These are phyloP conservation scores for Claviceps capensis DNA, from an alignment of 2,329 filamentous ascomycete genomes.

Conservation along the genomic window DNA sequence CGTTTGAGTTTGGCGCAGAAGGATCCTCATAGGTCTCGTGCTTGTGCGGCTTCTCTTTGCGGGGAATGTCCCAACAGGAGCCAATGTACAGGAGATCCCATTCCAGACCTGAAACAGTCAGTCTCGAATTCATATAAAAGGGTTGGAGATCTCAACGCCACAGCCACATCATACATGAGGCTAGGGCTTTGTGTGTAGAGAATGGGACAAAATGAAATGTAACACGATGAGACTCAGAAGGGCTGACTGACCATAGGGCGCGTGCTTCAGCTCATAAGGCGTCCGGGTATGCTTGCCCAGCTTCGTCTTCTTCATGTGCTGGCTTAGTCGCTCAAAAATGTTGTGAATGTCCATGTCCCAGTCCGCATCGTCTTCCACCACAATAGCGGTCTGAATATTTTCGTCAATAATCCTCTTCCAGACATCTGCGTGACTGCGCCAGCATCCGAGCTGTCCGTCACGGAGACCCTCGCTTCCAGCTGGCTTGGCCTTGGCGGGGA, in stretches of 20 bases:
- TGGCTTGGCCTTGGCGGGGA: background rate
- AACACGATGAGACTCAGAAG: background rate
- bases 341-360: slow-evolving; percentile 2
- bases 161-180: no score
- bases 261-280: background rate
- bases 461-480: background rate
- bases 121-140: no score
- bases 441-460: background rate
- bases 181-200: background rate
- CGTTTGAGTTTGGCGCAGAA: background rate
- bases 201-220: background rate
- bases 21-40: background rate
- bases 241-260: background rate
- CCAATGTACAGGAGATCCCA: slow-evolving; percentile 2
- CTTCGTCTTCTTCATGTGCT: background rate
- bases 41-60: background rate
- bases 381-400: slow-evolving; percentile 1
- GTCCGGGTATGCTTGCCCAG: background rate
- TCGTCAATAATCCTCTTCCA: slow-evolving; percentile 1
- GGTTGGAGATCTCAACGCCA: no score
- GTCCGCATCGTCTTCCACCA: slow-evolving; percentile 2
- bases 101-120: background rate
- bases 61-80: slow-evolving; percentile 3
- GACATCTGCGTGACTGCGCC: slow-evolving; percentile 1
- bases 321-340: background rate